Evolutionary conservation across 129 eudicot genomes (phyloP), one percentile per base, ranked within the genome.

Genomic region (Chrysanthemum makinoi): DNA sequence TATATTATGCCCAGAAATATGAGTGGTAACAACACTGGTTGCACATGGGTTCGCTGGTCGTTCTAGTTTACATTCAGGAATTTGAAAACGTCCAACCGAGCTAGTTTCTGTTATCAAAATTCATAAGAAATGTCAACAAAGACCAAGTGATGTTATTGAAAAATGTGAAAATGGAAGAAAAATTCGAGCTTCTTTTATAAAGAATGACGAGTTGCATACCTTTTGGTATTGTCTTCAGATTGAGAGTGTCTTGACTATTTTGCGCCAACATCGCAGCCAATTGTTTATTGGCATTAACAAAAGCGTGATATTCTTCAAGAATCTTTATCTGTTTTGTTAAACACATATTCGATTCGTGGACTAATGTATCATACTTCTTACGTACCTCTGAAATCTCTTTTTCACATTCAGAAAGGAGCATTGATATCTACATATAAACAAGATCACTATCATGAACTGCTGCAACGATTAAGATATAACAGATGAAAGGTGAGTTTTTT

Each of bases 351-450:
- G 85, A 82, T 62, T 80, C 75, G 33, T 75, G 76, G 15, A 77
- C 77, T 52, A 80, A 50, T 26, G 44, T 17, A 70, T 83, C 89
- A 65, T 87, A 91, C 80, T 83, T 91, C 73, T 76, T 81, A 0
- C 65, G 76, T 50, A 85, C 39, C 79, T 77, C 85, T 17, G 75
- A 74, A 8, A 83, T 69, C 81, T 81, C 88, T 46, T 75, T 83
- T 35, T 81, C 86, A 64, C 82, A 66, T 30, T 87, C 87, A 66
- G 83, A 72, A 50, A 66, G 64, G 15, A 86, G 69, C 72, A 53
- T 74, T 58, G 46, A 65, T 70, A 72, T 78, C 97, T 91, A 46
- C 77, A 72, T 19, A 61, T 65, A 55, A 49, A 77, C 59, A 62
- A 24, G 46, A 35, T 35, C 44, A 7, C 44, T 35, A 35, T 55